These are phyloP conservation scores for Grigorovia humatica DNA, from an alignment of 805 yeast species.

Conservation along the genomic window DNA sequence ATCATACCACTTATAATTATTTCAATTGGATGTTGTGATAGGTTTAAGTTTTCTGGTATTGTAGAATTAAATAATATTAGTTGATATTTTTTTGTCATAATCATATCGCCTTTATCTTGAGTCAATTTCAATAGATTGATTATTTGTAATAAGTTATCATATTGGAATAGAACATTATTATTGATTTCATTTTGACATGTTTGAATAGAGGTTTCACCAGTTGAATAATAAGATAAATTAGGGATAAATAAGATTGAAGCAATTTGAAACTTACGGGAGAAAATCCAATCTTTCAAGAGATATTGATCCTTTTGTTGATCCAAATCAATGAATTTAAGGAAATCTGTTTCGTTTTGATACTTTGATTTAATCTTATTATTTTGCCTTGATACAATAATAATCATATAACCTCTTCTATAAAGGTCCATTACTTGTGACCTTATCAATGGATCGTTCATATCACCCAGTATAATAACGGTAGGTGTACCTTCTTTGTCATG, in stretches of 20 bases:
- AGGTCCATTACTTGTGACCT: constrained; percentile 29
- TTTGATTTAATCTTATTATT: constrained; percentile 13
- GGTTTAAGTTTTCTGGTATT: constrained; percentile 16
- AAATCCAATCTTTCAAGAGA: constrained; percentile 7
- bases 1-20: constrained; percentile 22
- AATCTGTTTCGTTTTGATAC: constrained; percentile 24
- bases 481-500: background rate
- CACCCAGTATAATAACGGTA: constrained; percentile 21
- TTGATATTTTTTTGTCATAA: constrained; percentile 10
- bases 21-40: constrained; percentile 21
- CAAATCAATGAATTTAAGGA: constrained; percentile 18
- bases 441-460: constrained; percentile 28
- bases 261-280: constrained; percentile 4
- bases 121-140: constrained; percentile 7
- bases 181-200: constrained; percentile 17
- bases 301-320: constrained; percentile 14
- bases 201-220: constrained; percentile 17
- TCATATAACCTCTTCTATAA: constrained; percentile 25
- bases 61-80: constrained; percentile 25
- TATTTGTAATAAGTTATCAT: constrained; percentile 14
- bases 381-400: constrained; percentile 14
- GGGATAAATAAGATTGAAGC: constrained; percentile 26
- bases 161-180: constrained; percentile 18
- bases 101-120: constrained; percentile 5
- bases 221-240: constrained; percentile 23